Evolutionary conservation across 331 rosid species (phyloP), one percentile per base, ranked within the genome.

Genomic region (Stylosanthes scabra): DNA sequence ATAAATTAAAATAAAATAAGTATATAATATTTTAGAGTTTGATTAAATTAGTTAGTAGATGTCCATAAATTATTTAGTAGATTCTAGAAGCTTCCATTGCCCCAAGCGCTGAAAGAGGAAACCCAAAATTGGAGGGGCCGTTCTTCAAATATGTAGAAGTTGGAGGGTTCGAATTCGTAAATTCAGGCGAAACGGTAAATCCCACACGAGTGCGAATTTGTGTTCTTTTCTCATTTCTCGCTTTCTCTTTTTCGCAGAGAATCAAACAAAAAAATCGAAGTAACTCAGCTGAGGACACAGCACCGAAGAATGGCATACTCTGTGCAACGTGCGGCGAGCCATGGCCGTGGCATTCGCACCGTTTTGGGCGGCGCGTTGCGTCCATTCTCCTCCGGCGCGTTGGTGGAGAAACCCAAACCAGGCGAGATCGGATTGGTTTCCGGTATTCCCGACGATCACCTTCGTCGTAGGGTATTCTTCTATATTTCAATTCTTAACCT

Each of bases 371-470:
- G 82, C 50, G 52, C 84, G 54, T 76, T 69, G 66, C 60, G 90
- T 52, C 68, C 82, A 1, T 87, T 90, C 77, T 88, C 99, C 39
- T 51, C 86, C 5, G 90, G 87, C 34, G 87, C 97, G 10, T 74
- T 95, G 88, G 91, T 88, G 7, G 88, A 87, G 83, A 49, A 87
- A 82, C 45, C 59, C 80, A 77, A 86, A 81, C 85, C 91, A 4
- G 96, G 97, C 47, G 97, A 95, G 96, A 91, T 95, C 84, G 99
- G 99, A 44, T 58, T 75, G 74, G 97, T 91, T 66, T 83, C 99
- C 46, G 97, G 99, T 71, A 90, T 95, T 68, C 99, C 99, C 16
- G 83, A 92, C 3, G 97, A 95, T 39, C 99, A 95, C 64, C 96
- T 88, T 71, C 88, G 80, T 79, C 73, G 93, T 39, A 81, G 78